phyloP scores from a whole-genome alignment of 129 eudicot species.

The Flaveria bidentis region DNA sequence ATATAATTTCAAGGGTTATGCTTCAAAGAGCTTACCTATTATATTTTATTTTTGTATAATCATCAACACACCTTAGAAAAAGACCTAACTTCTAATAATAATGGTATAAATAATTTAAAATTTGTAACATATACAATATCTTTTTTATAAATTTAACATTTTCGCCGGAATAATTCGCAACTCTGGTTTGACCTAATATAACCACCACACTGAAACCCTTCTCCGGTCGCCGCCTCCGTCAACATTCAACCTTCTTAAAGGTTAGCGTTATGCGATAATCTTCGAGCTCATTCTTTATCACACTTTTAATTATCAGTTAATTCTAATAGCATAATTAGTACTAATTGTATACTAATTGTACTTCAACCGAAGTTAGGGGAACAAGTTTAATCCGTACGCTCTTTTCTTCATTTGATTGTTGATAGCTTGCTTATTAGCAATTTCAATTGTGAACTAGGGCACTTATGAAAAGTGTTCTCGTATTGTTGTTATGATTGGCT shows the following conservation, averaged over 20 bases:
- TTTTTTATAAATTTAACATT: no score
- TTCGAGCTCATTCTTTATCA: not conserved
- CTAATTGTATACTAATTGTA: not conserved
- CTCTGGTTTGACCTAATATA: not conserved
- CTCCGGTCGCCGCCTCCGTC: conserved; percentile 16
- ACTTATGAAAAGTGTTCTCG: not conserved
- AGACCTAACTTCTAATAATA: no score
- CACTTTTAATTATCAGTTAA: not conserved
- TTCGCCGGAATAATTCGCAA: not conserved
- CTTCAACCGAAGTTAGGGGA: not conserved
- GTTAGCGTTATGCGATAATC: conserved; percentile 15
- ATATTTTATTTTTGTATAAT: no score
- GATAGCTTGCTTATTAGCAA: not conserved
- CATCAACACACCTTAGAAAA: no score
- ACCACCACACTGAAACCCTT: not conserved
- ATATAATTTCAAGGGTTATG: no score
- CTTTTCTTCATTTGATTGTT: not conserved
- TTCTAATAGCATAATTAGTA: not conserved
- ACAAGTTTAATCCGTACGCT: not conserved
- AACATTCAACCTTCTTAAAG: conserved; percentile 14
- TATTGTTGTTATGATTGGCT: not conserved
- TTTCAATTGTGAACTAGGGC: conserved; percentile 13
- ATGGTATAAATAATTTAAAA: no score
- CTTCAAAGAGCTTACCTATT: no score
- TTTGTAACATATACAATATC: no score